Evolutionary conservation across 441 rosid species (phyloP), one percentile per base, ranked within the genome.

Genomic region (Erodium moschatum): DNA sequence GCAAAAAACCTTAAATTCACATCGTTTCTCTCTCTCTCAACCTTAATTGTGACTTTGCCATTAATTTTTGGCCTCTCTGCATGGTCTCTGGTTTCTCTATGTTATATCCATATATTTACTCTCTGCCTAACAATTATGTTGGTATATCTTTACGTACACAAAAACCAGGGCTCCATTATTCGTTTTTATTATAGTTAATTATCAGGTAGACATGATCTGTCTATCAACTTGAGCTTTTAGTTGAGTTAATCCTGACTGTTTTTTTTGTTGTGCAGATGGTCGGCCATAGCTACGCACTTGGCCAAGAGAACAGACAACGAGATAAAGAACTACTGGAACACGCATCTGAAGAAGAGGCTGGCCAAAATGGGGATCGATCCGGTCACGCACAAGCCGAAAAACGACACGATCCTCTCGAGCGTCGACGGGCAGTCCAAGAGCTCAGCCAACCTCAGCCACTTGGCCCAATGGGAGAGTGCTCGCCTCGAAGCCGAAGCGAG

Each of bases 401-500:
- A 81, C 66, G 97, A 87, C 27, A 81, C 99, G 16, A 75, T 91
- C 6, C 77, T 81, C 18, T 77, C 90, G 38, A 71, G 67, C 9
- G 90, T 85, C 16, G 95, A 90, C 21, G 38, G 38, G 38, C 90
- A 85, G 15, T 80, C 92, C 74, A 92, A 91, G 81, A 90, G 84
- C 62, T 85, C 92, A 19, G 97, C 97, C 4, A 89, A 91, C 61
- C 87, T 95, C 52, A 90, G 92, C 81, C 99, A 95, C 80, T 85
- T 92, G 97, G 98, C 98, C 76, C 99, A 95, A 20, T 95, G 99
- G 99, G 99, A 95, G 65, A 92, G 97, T 60, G 99, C 98, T 56
- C 64, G 98, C 18, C 90, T 92, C 0, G 95, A 95, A 81, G 99
- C 99, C n/a, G 97, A 95, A 77, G 97, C 99, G 46, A 75, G 99